Evolutionary conservation across 495 filamentous ascomycete species (phyloP).

Genomic region (Aspergillus avenaceus): DNA sequence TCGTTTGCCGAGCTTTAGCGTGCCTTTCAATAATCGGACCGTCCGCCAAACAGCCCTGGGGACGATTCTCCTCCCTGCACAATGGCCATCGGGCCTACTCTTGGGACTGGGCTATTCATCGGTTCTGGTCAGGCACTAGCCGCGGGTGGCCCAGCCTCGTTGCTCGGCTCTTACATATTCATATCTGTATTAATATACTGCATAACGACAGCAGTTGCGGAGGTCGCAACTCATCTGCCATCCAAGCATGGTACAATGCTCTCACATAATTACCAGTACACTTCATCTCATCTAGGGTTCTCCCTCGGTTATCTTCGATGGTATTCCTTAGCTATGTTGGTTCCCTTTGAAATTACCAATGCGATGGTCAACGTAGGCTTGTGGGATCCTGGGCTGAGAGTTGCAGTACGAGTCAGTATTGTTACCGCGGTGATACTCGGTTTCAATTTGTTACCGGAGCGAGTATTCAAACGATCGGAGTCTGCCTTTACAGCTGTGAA

Average conservation of each 20-base stretch:
- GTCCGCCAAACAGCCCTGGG: too few relatives aligned
- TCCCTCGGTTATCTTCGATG: conserved; percentile 60
- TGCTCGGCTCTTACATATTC: conserved; percentile 34
- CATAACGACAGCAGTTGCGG: conserved; percentile 57
- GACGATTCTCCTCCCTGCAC: conserved; percentile 13
- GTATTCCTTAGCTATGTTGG: conserved; percentile 61
- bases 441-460: conserved; percentile 78
- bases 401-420: conserved; percentile 67
- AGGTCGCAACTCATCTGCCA: conserved; percentile 60
- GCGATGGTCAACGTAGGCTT: conserved; percentile 78
- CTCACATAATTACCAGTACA: conserved; percentile 50
- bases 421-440: conserved; percentile 64
- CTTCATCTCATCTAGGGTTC: conserved; percentile 45
- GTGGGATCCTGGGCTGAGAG: conserved; percentile 60
- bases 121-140: conserved; percentile 38
- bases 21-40: too few relatives aligned
- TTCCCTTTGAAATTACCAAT: conserved; percentile 70
- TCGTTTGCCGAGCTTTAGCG: too few relatives aligned
- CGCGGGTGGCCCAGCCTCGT: conserved; percentile 36
- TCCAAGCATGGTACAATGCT: conserved; percentile 52
- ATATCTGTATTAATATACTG: conserved; percentile 56
- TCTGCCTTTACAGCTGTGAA: conserved; percentile 76
- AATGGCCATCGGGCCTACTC: conserved; percentile 35
- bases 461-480: conserved; percentile 75
- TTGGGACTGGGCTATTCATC: conserved; percentile 39